phyloP scores from a whole-genome alignment of 2,329 filamentous ascomycete species.

The Microsporum audouinii region DNA sequence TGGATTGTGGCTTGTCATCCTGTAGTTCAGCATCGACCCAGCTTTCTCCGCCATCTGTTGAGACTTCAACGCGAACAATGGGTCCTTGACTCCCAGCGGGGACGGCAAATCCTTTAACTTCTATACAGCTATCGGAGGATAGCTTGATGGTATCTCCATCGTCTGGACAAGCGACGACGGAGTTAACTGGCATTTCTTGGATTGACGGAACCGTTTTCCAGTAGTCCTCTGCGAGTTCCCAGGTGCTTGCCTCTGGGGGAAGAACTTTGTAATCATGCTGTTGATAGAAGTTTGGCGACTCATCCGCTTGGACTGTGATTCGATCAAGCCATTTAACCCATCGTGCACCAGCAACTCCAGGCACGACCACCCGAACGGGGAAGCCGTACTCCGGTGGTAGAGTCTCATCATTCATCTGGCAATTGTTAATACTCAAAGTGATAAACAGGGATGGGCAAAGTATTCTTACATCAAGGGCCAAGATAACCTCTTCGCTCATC shows the following conservation, averaged over 20 bases:
- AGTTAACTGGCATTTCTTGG: slow-evolving; percentile 47
- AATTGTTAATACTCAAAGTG: not conserved
- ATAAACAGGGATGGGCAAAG: not conserved
- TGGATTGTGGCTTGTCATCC: slow-evolving; percentile 22
- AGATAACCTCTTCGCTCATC: slow-evolving; percentile 35
- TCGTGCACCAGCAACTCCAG: slow-evolving; percentile 43
- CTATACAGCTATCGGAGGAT: slow-evolving; percentile 33
- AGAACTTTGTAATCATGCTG: slow-evolving; percentile 50
- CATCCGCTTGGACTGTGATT: slow-evolving; percentile 41
- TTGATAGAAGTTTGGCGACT: slow-evolving; percentile 47
- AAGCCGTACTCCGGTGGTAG: slow-evolving; percentile 41
- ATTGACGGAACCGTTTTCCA: slow-evolving; percentile 43
- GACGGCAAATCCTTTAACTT: slow-evolving; percentile 46
- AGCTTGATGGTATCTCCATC: slow-evolving; percentile 34
- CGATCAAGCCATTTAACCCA: slow-evolving; percentile 48
- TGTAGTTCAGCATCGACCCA: slow-evolving; percentile 41
- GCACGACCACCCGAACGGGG: slow-evolving; percentile 42
- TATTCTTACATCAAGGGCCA: slow-evolving; percentile 36
- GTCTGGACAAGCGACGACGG: slow-evolving; percentile 41
- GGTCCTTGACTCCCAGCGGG: slow-evolving; percentile 44
- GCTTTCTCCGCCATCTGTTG: slow-evolving; percentile 37
- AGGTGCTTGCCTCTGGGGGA: slow-evolving; percentile 40
- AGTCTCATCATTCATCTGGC: slow-evolving; percentile 40
- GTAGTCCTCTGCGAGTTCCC: slow-evolving; percentile 41
- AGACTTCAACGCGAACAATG: slow-evolving; percentile 44